Percentiles rank a stretch among this genome's conserved stretches.
phyloP scores from a whole-genome alignment of 805 yeast genomes.

The Lipomyces yamanashiensis region DNA sequence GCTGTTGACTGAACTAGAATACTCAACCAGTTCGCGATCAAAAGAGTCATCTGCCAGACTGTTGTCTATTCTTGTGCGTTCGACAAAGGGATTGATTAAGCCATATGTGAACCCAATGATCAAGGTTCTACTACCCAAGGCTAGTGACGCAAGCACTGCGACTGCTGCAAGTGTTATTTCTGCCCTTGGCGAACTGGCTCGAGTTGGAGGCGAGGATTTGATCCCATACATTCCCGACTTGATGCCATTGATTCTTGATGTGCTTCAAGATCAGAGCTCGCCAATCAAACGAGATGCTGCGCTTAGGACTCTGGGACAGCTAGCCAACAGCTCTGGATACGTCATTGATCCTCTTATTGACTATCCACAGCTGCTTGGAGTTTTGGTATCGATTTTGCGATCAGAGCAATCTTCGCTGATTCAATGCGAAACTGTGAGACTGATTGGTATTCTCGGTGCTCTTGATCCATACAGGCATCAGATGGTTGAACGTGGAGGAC shows the following conservation, averaged over 20 bases:
- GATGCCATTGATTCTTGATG: conserved; percentile 86
- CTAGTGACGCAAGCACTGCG: conserved; percentile 70
- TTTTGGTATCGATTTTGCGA: conserved; percentile 78
- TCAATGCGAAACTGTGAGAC: conserved; percentile 83
- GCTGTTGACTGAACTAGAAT: conserved; percentile 80
- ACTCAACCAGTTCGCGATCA: conserved; percentile 71
- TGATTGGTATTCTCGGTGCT: conserved; percentile 94
- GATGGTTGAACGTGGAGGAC: conserved; percentile 78
- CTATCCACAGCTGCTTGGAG: conserved; percentile 85
- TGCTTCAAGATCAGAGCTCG: conserved; percentile 92
- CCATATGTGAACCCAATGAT: conserved; percentile 93
- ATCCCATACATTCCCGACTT: conserved; percentile 69
- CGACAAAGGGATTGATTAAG: conserved; percentile 79
- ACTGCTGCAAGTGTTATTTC: conserved; percentile 85
- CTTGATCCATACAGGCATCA: conserved; percentile 94
- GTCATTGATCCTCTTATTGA: conserved; percentile 92
- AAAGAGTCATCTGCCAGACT: conserved; percentile 87
- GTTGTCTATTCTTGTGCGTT: conserved; percentile 71
- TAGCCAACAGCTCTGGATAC: conserved; percentile 89
- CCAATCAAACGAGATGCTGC: conserved; percentile 88
- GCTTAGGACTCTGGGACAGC: conserved; percentile 80
- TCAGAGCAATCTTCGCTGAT: conserved; percentile 76
- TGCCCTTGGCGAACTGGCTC: conserved; percentile 87
- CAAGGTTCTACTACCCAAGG: conserved; percentile 77
- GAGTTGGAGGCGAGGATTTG: conserved; percentile 87